Conservation (phyloP, 2,329 filamentous ascomycete species). For the Dothiorella sarmentorum region DNA sequence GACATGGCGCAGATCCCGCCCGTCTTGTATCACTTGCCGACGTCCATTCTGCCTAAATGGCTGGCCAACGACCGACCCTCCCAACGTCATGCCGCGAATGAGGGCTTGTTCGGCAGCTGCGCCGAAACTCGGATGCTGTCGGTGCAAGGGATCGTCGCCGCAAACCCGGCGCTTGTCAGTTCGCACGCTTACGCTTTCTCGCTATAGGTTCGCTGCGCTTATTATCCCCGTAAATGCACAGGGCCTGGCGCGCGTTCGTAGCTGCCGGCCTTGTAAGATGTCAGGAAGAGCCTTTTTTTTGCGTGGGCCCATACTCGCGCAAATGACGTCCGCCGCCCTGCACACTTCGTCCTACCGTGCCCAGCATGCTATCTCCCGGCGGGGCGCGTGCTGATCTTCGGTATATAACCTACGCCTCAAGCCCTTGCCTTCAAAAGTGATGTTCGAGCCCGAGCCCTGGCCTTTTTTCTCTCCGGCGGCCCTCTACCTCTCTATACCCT, state of each 20-base stretch:
- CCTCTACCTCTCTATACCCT: background rate
- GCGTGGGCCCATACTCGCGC: background rate
- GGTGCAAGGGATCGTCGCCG: background rate
- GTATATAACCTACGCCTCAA: background rate
- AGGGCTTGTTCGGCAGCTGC: background rate
- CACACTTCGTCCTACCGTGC: background rate
- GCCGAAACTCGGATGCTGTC: background rate
- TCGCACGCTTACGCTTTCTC: slow-evolving; percentile 1
- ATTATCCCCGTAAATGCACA: background rate
- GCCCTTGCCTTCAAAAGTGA: background rate
- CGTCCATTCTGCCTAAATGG: slow-evolving; percentile 1
- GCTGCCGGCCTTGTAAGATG: background rate
- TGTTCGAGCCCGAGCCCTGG: background rate
- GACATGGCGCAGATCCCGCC: slow-evolving; percentile 3
- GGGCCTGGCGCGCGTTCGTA: background rate
- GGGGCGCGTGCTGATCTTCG: background rate
- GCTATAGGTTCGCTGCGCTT: slow-evolving; percentile 1
- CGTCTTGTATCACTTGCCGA: slow-evolving; percentile 1
- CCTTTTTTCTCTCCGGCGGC: background rate
- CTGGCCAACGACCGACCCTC: background rate
- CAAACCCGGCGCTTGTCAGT: background rate
- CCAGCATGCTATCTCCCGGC: background rate
- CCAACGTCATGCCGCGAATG: background rate
- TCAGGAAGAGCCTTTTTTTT: background rate
- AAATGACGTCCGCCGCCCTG: background rate